A percentile compares a stretch with the other conserved stretches of the same genome.
Conservation (phyloP, 257 asterid species). For the Solanum pinnatisectum region DNA sequence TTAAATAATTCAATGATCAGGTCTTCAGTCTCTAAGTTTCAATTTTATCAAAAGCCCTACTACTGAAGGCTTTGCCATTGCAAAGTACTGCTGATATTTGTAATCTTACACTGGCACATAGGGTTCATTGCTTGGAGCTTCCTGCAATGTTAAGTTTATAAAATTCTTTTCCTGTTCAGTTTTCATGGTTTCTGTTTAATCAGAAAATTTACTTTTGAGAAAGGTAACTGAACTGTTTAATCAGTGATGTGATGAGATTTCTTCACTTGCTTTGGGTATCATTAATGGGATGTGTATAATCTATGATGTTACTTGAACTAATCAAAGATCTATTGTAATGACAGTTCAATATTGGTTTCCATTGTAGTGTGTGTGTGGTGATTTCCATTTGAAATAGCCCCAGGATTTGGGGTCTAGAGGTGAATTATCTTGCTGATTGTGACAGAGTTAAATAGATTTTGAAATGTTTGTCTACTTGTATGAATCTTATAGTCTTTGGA, state of each 20-base stretch:
- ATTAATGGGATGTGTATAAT: neutral
- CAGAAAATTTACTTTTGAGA: neutral
- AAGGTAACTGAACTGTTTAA: neutral
- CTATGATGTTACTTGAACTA: neutral
- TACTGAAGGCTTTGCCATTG: neutral
- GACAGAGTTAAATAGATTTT: neutral
- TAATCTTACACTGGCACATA: neutral
- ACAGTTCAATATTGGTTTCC: neutral
- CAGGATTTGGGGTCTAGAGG: neutral
- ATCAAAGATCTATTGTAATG: neutral
- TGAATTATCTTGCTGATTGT: neutral
- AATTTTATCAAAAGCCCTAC: neutral
- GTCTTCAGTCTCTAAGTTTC: neutral
- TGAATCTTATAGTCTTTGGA: neutral
- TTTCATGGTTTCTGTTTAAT: neutral
- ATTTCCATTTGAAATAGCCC: neutral
- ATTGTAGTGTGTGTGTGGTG: neutral
- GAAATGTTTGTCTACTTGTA: neutral
- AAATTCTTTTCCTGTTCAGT: neutral
- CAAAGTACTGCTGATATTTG: neutral
- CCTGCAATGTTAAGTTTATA: neutral
- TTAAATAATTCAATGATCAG: neutral
- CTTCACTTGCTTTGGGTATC: neutral
- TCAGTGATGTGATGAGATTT: neutral
- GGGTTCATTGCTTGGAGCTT: neutral